Base-by-base conservation (phyloP, 2,329 filamentous ascomycete genomes). In the Colletotrichum phormii region DNA sequence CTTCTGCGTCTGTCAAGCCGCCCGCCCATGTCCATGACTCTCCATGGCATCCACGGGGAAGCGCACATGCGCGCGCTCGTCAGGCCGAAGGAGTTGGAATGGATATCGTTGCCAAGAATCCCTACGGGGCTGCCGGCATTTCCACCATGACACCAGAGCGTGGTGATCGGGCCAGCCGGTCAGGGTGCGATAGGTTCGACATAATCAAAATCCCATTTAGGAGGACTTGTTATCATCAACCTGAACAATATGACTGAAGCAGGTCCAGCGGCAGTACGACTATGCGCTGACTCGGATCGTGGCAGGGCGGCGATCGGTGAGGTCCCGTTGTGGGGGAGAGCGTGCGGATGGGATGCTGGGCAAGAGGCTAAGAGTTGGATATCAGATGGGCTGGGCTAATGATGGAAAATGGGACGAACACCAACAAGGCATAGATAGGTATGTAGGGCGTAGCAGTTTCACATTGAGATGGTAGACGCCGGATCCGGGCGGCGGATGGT, bases 401-500 rank as follows among this genome's bases (percentile, higher is more conserved):
- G 24, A 4, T 33, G 49, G 24, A 35, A 18, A 29, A 64, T 60
- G 26, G 51, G 59, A 72, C 33, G 71, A 71, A 62, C 55, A 53
- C 31, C 46, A 51, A 65, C 66, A 60, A 61, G 66, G 35, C 71
- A n/a, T 13, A 12, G 11, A 29, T 22, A n/a, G 35, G 55, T 13
- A 12, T 7, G 37, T 22, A n/a, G 35, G 55, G 49, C 18, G 9
- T 64, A 55, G 54, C 66, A 46, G 71, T 73, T 73, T 73, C 71
- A 65, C 26, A 58, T 73, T 73, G 7, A 73, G 12, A 31, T 18
- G n/a, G 37, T 70, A 53, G 53, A 59, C 54, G 61, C 71, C 71
- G 26, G 26, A 42, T 37, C 29, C 29, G 55, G 70, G 65, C 54
- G 29, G 42, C 42, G 51, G 58, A 55, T 70, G 35, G 12, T 42